Percentiles rank a stretch among this genome's conserved stretches.
phyloP scores from a whole-genome alignment of 108 stramenopile genomes.

The Cyclotella sp. region DNA sequence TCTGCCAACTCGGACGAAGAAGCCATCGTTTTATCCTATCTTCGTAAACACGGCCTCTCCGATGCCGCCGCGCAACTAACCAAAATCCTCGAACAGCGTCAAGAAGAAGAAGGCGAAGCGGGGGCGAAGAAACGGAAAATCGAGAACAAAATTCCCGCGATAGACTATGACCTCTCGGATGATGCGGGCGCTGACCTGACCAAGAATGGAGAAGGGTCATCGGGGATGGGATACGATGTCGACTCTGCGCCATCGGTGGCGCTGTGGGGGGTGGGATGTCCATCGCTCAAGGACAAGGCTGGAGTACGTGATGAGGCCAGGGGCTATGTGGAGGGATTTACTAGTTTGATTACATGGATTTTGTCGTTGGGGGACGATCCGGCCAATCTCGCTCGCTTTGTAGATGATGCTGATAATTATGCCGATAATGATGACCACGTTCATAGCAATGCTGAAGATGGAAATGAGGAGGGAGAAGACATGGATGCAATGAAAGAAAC shows the following conservation, averaged over 20 bases:
- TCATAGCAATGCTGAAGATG: neutral
- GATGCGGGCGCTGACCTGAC: neutral
- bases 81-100: neutral
- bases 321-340: slow-evolving; percentile 78
- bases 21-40: slow-evolving; percentile 17
- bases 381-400: slow-evolving; percentile 55
- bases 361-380: slow-evolving; percentile 85
- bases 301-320: slow-evolving; percentile 67
- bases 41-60: slow-evolving; percentile 10
- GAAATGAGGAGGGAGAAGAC: slow-evolving; percentile 1
- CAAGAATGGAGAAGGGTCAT: slow-evolving; percentile 59
- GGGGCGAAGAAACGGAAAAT: neutral
- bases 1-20: slow-evolving; percentile 17
- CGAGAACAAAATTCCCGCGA: neutral
- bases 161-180: neutral
- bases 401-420: neutral
- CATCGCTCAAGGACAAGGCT: neutral
- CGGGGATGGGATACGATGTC: slow-evolving; percentile 83
- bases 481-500: neutral
- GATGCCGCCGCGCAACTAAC: slow-evolving; percentile 3
- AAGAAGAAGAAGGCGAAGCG: neutral
- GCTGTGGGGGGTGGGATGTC: slow-evolving; percentile 75
- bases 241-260: slow-evolving; percentile 77
- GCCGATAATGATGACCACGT: neutral
- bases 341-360: slow-evolving; percentile 81